Evolutionary conservation across 495 filamentous ascomycete species (phyloP), one percentile per base, ranked within the genome.

Genomic region (Penicillium lividum): DNA sequence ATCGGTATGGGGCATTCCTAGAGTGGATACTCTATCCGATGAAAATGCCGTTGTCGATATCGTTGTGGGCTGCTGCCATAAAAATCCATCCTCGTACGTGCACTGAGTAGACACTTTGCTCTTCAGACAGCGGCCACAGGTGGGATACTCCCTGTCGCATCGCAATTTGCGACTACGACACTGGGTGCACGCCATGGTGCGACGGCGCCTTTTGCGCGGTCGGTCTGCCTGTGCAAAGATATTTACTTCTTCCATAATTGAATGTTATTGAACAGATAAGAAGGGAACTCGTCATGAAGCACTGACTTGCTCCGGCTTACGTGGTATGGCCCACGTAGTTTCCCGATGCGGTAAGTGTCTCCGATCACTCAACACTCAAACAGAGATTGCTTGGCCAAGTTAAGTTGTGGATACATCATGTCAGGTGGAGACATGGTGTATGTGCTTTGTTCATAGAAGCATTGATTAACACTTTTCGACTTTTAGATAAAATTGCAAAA

Each of bases 161-260:
- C 84, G 85, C 63, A 89, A 82, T 71, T 90, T 90, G 53, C 86
- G 75, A 56, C 80, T 80, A 60, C 87, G 86, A 57, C 87, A 90
- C 51, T 80, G 72, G 42, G 72, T 73, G 61, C 77, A 79, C 16
- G 75, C 69, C 60, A 76, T 70, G 7, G 75, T 77, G 22, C 75
- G 71, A 15, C 77, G 63, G 51, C 73, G 70, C 31, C 77, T 61
- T 66, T 79, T 79, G 28, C 75, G 73, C 52, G 71, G 69, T 50
- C 75, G 68, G 6, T 72, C 67, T 8, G 57, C 56, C 40, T 59
- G 65, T 28, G 56, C 31, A 5, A 60, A 54, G 29, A 27, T 38
- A 43, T 70, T 58, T 16, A 43, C 54, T 28, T 65, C 63, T 43
- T 55, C 57, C 48, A 64, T 64, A 4, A 33, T 53, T 48, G 27